Percentiles rank a stretch among this genome's conserved stretches.
phyloP scores from a whole-genome alignment of 176 grass and related monocot genomes.

The Cymbopogon citratus region DNA sequence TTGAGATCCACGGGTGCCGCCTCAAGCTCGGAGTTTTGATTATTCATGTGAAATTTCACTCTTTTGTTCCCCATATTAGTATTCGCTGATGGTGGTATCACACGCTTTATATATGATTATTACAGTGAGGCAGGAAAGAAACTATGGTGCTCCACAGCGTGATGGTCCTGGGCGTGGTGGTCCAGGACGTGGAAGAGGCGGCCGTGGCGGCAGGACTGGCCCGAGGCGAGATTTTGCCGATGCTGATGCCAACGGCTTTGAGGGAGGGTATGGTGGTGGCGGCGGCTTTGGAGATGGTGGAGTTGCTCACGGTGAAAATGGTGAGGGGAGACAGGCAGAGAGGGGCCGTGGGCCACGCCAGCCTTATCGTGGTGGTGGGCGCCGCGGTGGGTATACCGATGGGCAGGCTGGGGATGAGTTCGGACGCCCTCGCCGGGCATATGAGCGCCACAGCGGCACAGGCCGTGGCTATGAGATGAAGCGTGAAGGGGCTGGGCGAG shows the following conservation, averaged over 20 bases:
- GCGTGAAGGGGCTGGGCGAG: slow-evolving; percentile 64
- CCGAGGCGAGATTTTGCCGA: slow-evolving; percentile 37
- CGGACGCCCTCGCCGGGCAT: slow-evolving; percentile 37
- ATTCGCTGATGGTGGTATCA: no score
- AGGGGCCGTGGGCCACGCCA: slow-evolving; percentile 37
- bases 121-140: slow-evolving; percentile 54
- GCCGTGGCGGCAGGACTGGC: slow-evolving; percentile 37
- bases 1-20: neutral
- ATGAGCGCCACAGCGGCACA: slow-evolving; percentile 77
- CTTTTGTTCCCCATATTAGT: no score
- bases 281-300: slow-evolving; percentile 8
- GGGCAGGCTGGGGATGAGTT: slow-evolving; percentile 43
- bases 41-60: neutral
- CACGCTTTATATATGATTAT: neutral
- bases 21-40: neutral
- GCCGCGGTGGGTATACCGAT: slow-evolving; percentile 40
- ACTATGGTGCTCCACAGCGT: slow-evolving; percentile 23
- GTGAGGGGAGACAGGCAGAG: slow-evolving; percentile 29
- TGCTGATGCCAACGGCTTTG: slow-evolving; percentile 28
- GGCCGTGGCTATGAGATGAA: slow-evolving; percentile 75
- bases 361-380: slow-evolving; percentile 51
- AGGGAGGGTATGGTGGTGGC: slow-evolving; percentile 20
- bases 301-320: slow-evolving; percentile 24
- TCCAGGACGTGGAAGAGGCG: slow-evolving; percentile 47
- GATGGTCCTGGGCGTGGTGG: slow-evolving; percentile 45